Evolutionary conservation across 2,329 filamentous ascomycete species (phyloP), one percentile per base, ranked within the genome.

Genomic region (Didymella keratinophila): DNA sequence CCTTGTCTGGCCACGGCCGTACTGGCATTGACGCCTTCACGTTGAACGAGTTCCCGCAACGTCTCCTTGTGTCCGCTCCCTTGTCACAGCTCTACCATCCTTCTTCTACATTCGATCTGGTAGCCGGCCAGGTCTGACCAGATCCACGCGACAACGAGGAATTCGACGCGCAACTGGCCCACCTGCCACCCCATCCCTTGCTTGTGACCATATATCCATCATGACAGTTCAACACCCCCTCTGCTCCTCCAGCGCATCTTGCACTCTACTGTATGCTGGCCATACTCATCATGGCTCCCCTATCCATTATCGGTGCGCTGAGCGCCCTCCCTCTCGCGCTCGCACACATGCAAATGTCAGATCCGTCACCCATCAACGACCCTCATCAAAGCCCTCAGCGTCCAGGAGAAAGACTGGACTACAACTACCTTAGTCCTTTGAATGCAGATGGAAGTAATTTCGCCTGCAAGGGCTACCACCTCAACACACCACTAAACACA

Each of bases 391-490:
- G 41, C 23, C 41, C 34, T 18, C 72, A 79, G 32, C 76, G 76
- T 32, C 83, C 53, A 42, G 66, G 51, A 82, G 86, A 72, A 42
- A 67, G 63, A 16, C 72, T 71, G 71, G 89, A 93, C 79, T 92
- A 89, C 80, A 85, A 84, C 67, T 91, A 92, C 79, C 91, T 87
- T 34, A 82, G 83, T 16, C 91, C 91, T 2, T 82, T 95, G 46
- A 72, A 78, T 2, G 71, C 80, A 20, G 79, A 82, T 59, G 88
- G 89, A 25, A 81, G 82, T 58, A 84, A 93, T 77, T 95, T 86
- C 75, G 89, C 91, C 5, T 95, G 91, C 84, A 93, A 93, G 80
- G 87, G 88, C 11, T 86, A 87, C 52, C 82, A 84, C 58, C 77
- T 75, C 32, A 82, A 84, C 60, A 72, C 71, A 16, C 69, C 78